phyloP scores from a whole-genome alignment of 352 stramenopile genomes.

The Ochromonadaceae sp. region DNA sequence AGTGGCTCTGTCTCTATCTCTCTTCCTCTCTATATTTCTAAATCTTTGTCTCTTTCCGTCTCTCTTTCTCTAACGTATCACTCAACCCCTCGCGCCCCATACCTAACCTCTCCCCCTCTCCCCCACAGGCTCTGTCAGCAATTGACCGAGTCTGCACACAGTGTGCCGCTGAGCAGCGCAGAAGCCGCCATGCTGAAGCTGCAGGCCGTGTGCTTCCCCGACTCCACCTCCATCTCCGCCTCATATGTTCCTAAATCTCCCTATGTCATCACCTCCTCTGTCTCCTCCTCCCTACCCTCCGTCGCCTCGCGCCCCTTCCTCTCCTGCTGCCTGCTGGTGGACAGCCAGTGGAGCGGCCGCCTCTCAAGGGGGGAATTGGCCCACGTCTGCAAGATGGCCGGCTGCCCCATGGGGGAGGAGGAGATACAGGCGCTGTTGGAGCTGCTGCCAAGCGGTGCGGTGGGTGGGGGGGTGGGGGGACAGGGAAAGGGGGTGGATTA shows the following conservation, averaged over 20 bases:
- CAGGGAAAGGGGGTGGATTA: neutral
- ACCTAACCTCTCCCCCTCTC: too few species aligned
- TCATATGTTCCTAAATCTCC: too few species aligned
- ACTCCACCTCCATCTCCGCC: too few species aligned
- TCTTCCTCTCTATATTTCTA: too few species aligned
- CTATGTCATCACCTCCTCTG: too few species aligned
- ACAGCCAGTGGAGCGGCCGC: neutral
- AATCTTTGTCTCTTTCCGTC: too few species aligned
- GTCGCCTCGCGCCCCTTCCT: neutral
- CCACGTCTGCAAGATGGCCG: slow-evolving; percentile 14
- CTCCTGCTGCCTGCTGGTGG: neutral
- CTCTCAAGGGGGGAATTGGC: slow-evolving; percentile 9
- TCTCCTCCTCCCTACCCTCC: neutral
- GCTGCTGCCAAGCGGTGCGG: neutral
- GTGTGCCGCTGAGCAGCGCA: neutral
- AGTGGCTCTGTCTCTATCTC: too few species aligned
- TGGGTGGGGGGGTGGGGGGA: too few species aligned
- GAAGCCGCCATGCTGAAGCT: neutral
- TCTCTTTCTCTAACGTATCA: too few species aligned
- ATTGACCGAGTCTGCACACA: neutral
- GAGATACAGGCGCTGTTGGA: neutral
- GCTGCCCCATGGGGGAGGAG: neutral
- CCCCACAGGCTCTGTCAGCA: neutral
- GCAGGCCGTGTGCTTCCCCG: too few species aligned
- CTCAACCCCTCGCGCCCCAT: too few species aligned